Evolutionary conservation across 179 eudicot species (phyloP).

Genomic region (Vitellaria paradoxa): DNA sequence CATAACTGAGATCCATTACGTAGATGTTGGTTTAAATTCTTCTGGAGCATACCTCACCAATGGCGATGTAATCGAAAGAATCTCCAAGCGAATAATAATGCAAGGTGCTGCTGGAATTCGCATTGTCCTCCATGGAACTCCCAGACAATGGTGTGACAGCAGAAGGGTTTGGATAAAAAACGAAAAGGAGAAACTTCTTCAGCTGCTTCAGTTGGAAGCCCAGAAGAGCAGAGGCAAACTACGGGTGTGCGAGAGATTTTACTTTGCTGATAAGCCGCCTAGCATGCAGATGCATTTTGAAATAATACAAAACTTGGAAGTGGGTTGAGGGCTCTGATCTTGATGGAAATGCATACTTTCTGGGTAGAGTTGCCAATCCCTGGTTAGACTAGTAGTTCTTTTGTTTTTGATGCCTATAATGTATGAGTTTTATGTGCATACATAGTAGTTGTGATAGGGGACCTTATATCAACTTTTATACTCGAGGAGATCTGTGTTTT

Average conservation of each 20-base stretch:
- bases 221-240: conserved; percentile 48
- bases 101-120: conserved; percentile 33
- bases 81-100: conserved; percentile 37
- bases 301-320: conserved; percentile 62
- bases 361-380: background rate
- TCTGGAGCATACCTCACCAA: conserved; percentile 78
- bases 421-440: no score
- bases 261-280: conserved; percentile 54
- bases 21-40: conserved; percentile 84
- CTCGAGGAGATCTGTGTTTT: no score
- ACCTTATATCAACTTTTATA: no score
- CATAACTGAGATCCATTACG: conserved; percentile 73
- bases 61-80: conserved; percentile 32
- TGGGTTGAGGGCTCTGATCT: conserved; percentile 29
- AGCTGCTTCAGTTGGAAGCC: conserved; percentile 42
- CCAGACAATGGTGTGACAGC: conserved; percentile 82
- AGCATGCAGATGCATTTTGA: conserved; percentile 89
- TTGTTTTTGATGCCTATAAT: no score
- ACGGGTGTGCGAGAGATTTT: conserved; percentile 54
- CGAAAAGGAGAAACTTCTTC: conserved; percentile 63
- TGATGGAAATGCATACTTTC: background rate
- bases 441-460: no score
- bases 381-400: no score
- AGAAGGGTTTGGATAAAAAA: conserved; percentile 60
- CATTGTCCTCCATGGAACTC: conserved; percentile 83